These are phyloP conservation scores for Phytomonas sp. DNA, from an alignment of 208 protist species.

Conservation along the genomic window DNA sequence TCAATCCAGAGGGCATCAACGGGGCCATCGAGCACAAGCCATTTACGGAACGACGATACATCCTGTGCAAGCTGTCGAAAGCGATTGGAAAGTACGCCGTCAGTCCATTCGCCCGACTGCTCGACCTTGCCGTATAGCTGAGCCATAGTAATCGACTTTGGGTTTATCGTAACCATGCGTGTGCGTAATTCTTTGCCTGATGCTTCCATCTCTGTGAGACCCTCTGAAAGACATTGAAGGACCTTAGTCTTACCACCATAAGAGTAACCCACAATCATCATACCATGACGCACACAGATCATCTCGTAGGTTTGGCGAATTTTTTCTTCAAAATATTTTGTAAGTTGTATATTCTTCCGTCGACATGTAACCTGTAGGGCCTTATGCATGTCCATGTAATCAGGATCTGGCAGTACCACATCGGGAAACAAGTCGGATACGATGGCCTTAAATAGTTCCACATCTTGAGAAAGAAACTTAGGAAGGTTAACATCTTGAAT, in stretches of 20 bases:
- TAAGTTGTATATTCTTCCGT: constrained; percentile 80
- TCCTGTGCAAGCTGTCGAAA: constrained; percentile 87
- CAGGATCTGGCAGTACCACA: constrained; percentile 71
- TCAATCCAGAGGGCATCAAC: constrained; percentile 99
- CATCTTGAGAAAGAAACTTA: constrained; percentile 94
- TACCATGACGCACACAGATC: constrained; percentile 95
- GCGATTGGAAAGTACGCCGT: constrained; percentile 93
- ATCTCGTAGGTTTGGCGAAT: constrained; percentile 94
- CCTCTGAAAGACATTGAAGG: constrained; percentile 80
- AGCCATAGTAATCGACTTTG: constrained; percentile 92
- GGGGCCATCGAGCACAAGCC: constrained; percentile 95
- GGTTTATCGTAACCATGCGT: constrained; percentile 89
- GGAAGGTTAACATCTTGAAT: constrained; percentile 94
- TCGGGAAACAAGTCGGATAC: constrained; percentile 92
- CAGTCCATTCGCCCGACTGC: constrained; percentile 94
- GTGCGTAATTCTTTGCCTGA: constrained; percentile 65
- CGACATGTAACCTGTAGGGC: constrained; percentile 53
- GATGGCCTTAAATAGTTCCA: constrained; percentile 95
- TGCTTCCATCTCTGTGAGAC: constrained; percentile 74
- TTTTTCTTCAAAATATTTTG: constrained; percentile 88
- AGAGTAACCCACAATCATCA: constrained; percentile 96
- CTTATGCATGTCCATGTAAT: constrained; percentile 85
- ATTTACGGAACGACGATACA: constrained; percentile 84
- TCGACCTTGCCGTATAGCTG: constrained; percentile 96
- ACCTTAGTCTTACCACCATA: constrained; percentile 90